These are phyloP conservation scores for Dactylorhiza incarnata DNA, from an alignment of 106 monocot genomes.

Conservation along the genomic window DNA sequence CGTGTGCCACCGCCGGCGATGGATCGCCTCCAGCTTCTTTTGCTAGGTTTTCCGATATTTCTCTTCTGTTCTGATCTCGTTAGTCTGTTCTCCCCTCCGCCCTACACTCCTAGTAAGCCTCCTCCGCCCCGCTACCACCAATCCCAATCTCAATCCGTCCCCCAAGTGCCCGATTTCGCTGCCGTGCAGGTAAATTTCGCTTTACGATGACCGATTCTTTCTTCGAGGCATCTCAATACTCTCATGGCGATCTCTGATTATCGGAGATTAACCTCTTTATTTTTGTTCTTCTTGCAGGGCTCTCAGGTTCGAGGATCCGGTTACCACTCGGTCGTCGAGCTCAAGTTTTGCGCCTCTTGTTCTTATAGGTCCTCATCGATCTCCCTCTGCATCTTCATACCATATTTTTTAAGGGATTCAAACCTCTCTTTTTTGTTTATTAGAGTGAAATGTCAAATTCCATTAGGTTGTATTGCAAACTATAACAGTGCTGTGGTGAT, in stretches of 20 bases:
- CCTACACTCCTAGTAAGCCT: conserved; percentile 11
- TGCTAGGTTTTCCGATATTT: conserved; percentile 62
- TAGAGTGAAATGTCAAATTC: too few relatives aligned
- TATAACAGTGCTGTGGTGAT: too few relatives aligned
- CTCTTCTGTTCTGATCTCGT: conserved; percentile 90
- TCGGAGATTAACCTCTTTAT: not conserved
- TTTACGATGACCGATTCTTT: not conserved
- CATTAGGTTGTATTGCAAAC: too few relatives aligned
- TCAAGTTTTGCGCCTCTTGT: conserved; percentile 88
- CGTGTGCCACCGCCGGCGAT: conserved; percentile 14
- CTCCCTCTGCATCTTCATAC: not conserved
- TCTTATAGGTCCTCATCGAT: conserved; percentile 56
- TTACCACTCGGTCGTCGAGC: conserved; percentile 46
- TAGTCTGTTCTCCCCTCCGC: conserved; percentile 64
- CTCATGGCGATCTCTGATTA: not conserved
- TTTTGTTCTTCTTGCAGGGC: conserved; percentile 12
- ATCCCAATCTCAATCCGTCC: not conserved
- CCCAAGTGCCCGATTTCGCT: conserved; percentile 18
- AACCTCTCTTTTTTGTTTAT: too few relatives aligned
- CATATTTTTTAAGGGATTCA: not conserved
- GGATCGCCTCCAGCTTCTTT: conserved; percentile 59
- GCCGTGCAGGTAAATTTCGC: conserved; percentile 9
- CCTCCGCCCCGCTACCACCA: conserved; percentile 21
- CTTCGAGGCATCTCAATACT: not conserved
- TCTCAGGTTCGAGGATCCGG: conserved; percentile 39